phyloP scores from a whole-genome alignment of 2,329 filamentous ascomycete genomes.

The Xylariaceae sp. region DNA sequence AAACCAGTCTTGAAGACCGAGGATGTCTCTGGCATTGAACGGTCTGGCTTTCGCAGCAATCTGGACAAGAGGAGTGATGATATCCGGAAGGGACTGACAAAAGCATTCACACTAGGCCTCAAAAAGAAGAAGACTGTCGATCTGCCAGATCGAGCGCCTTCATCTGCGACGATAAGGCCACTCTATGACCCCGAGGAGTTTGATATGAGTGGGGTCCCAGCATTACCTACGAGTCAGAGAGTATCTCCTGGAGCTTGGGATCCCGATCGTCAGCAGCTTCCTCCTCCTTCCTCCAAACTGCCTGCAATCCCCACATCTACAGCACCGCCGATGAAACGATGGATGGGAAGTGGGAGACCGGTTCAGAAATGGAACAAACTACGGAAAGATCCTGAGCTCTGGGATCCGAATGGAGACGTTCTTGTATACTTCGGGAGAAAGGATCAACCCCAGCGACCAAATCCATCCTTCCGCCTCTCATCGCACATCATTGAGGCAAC shows the following conservation, averaged over 20 bases:
- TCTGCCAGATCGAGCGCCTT: constrained; percentile 34
- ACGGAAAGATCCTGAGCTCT: constrained; percentile 58
- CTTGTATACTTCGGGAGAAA: constrained; percentile 53
- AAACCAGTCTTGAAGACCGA: constrained; percentile 46
- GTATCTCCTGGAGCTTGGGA: constrained; percentile 23
- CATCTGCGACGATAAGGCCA: constrained; percentile 38
- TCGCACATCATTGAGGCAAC: constrained; percentile 59
- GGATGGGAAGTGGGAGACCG: constrained; percentile 49
- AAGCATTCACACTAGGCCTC: constrained; percentile 50
- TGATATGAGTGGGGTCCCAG: constrained; percentile 23
- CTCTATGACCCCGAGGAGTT: constrained; percentile 19
- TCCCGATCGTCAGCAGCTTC: constrained; percentile 29
- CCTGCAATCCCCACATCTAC: constrained; percentile 40
- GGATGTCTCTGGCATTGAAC: constrained; percentile 54
- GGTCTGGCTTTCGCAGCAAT: constrained; percentile 50
- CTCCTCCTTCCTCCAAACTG: constrained; percentile 43
- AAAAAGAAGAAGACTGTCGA: constrained; percentile 41
- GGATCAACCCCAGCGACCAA: constrained; percentile 42
- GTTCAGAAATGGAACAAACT: constrained; percentile 56
- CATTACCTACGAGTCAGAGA: constrained; percentile 19
- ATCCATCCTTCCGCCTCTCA: constrained; percentile 55
- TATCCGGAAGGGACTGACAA: constrained; percentile 51
- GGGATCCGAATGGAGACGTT: constrained; percentile 60
- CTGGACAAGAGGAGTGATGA: constrained; percentile 57
- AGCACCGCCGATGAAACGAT: constrained; percentile 48